Base-by-base conservation (phyloP, 73 alveolate genomes). In the Blepharisma stoltei region DNA sequence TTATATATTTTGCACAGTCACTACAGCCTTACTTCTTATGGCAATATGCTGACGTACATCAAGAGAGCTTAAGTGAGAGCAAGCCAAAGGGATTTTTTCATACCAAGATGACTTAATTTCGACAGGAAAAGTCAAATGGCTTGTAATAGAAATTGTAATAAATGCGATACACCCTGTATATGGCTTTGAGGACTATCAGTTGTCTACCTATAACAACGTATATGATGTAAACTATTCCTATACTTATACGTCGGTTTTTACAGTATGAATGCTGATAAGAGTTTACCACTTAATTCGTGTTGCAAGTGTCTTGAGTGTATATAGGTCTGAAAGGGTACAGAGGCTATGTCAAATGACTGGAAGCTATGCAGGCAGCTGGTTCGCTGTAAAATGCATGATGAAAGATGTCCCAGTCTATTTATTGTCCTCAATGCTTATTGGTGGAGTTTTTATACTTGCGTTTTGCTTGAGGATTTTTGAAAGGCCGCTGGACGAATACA, bases 301-400 rank as follows among this genome's bases (percentile, higher is more conserved):
- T 25, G 11, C 23, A 18, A 14, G n/a, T 60, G 14, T 38, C 5
- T 8, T 60, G 73, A 60, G 73, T 6, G 46, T 55, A 11, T 84
- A 79, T 77, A 75, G 53, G 6, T 70, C 73, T 11, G 49, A 81
- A 5, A 78, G 92, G 32, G 80, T 82, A 9, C 60, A 80, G 7
- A 44, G 92, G 45, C 84, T 84, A 4, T 73, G 87, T 3, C 45
- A 80, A 11, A 77, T 84, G 9, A 60, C 80, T 55, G 92, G 92
- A 6, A 48, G 76, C 20, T 77, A 84, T 6, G 86, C 86, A 23
- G 76, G 54, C 65, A 80, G 68, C 65, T 78, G 79, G 90, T 88
- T 88, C 54, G 84, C 91, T 8, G 76, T 88, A 4, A 88, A 88
- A 67, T 83, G 89, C 11, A 70, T 82, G 8, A 88, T 88, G 95